Evolutionary conservation across 495 filamentous ascomycete species (phyloP), one percentile per base, ranked within the genome.

Genomic region (Cairneyella variabilis): DNA sequence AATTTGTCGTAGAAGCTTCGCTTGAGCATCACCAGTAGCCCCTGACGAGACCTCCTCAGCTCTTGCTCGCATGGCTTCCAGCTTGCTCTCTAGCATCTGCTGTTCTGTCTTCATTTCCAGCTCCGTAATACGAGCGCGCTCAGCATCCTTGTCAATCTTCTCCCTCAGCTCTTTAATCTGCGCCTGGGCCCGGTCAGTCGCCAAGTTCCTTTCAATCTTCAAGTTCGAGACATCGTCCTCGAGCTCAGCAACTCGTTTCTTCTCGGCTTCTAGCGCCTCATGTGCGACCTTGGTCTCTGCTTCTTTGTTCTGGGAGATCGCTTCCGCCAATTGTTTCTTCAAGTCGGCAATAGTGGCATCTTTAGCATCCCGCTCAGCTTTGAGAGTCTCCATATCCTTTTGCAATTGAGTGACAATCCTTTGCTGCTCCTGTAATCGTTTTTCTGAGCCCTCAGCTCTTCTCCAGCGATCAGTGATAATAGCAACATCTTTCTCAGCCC

Each of bases 1-100:
- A 25, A 97, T 83, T 69, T 97, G 95, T 39, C 95, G 83, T 18
- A 97, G 73, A 20, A 99, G 75, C 65, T 97, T 96, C 20, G 86
- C 89, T 59, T 95, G 90, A 0, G 88, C 83, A 64, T 97, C 91
- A 6, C 90, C 86, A 5, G 79, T 79, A 36, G 82, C 78, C 17
- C 90, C 87, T 4, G 90, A 90, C 0, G 90, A 91, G 3, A 84
- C 89, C 66, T 99, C 95, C 72, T 99, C 95, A 8, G 88, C 90
- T 18, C 87, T 78, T 17, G 83, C 78, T 16, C 95, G 83, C 63
- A 96, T 80, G 32, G 86, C 85, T 63, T 99, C 95, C 60, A 97
- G 77, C 62, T 93, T 93, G 62, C 85, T 86, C 69, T 99, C 95
- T 60, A 97, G 76, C 26, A 82, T 76, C 71, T 88, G 71, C 2